Conservation (phyloP, 129 eudicot species). For the Smallanthus sonchifolius region DNA sequence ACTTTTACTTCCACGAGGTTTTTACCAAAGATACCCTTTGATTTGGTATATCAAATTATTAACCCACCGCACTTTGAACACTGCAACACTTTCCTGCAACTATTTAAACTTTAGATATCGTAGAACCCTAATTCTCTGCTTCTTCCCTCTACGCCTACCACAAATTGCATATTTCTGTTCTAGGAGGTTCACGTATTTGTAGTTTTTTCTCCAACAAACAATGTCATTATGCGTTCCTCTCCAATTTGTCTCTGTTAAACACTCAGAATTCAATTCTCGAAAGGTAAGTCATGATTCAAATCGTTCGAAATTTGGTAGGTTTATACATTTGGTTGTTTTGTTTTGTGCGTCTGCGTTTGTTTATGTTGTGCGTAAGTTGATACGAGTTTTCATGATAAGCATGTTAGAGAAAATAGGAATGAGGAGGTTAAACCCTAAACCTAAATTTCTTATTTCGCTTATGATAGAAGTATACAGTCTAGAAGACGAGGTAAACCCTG, state of each 20-base stretch:
- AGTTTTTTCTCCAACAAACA: neutral
- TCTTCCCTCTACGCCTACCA: neutral
- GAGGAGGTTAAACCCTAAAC: neutral
- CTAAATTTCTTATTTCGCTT: neutral
- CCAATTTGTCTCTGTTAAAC: conserved; percentile 11
- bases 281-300: conserved; percentile 22
- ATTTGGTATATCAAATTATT: too few relatives aligned
- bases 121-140: conserved; percentile 8
- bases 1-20: too few relatives aligned
- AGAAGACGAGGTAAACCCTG: neutral
- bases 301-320: neutral
- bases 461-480: neutral
- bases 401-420: neutral
- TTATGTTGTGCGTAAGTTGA: neutral
- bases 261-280: conserved; percentile 1
- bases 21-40: too few relatives aligned
- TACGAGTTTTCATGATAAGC: neutral
- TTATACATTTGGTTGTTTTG: conserved; percentile 8
- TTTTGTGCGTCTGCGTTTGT: neutral
- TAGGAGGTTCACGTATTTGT: neutral
- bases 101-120: neutral
- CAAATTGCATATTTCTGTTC: neutral
- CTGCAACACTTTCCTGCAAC: neutral
- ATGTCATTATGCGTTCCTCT: conserved; percentile 23
- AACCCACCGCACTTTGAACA: neutral